Evolutionary conservation across 2,329 filamentous ascomycete genomes (phyloP), one percentile per base, ranked within the genome.

Genomic region (Pseudonectria foliicola): DNA sequence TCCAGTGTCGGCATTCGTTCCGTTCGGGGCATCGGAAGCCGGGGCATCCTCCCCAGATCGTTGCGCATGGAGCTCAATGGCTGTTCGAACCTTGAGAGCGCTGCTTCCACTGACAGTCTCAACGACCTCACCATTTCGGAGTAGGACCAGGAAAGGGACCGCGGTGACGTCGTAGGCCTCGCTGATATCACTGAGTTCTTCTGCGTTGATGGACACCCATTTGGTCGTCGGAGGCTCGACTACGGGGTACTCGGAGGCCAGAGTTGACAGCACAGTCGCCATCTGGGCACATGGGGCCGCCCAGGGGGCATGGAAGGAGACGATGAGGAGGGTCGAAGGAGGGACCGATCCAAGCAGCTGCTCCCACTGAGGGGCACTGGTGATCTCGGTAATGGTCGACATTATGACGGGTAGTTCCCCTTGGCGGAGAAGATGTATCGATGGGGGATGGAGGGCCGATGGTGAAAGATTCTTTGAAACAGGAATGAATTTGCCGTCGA

Each of bases 241-340:
- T 52, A 75, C 71, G 42, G 86, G 78, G 65, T 94, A 95, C 59
- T 89, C 87, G 54, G 80, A 78, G 46, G 90, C 89, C 46, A 98
- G 84, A 14, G 87, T 83, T 55, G 77, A 73, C 46, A 98, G 77
- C 50, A 96, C 84, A 33, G 80, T 84, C 49, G 77, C 78, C 89
- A 96, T 96, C 65, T 95, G 88, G 44, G 85, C 80, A 70, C 92
- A 96, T 29, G 92, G 92, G 40, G 88, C 88, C 21, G 92, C 92
- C 92, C 92, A 98, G 47, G 89, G 85, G 13, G 92, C 88, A 61
- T 96, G 85, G 71, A 98, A 98, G 60, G 89, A 95, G 56, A 94
- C 77, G 55, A 95, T 73, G 44, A 90, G 72, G 40, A 95, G 77
- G 12, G 84, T 77, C 12, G 80, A 74, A 2, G 81, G 56, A 10